Base-by-base conservation (phyloP, 2,329 filamentous ascomycete genomes). In the Phoma sp. region DNA sequence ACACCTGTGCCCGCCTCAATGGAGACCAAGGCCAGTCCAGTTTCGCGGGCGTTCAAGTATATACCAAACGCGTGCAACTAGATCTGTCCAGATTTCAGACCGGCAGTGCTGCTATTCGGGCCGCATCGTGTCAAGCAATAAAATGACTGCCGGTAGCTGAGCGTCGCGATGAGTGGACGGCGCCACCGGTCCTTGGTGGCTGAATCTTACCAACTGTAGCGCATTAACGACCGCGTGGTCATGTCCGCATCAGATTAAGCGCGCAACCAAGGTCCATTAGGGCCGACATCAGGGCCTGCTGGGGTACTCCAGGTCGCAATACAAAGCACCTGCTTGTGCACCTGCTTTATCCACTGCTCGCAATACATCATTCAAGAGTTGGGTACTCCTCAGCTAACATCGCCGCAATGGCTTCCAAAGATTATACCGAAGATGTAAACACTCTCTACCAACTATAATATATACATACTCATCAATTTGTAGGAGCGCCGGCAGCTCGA, bases 401-500 rank as follows among this genome's bases (percentile, higher is more conserved):
- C 24, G 41, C 37, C 41, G 45, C 18, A 7, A 55, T 55, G 52
- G 47, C 46, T 24, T 55, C 52, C n/a, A 50, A 46, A 41, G 47
- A 55, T 1, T 46, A 55, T 11, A 50, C 46, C 8, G 41, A 50
- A 32, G 52, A 50, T 55, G 52, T 55, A 50, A 2, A 7, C 5
- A 14, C 10, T 4, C 5, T n/a, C 32, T n/a, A 30, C 14, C 10
- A 7, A 32, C 13, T 9, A 8, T 10, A 9, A 39, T 8, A 2
- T 38, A 56, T n/a, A 56, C 18, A 43, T 1, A 8, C 18, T 56
- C 37, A 14, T 48, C 18, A 27, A 3, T 4, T 11, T n/a, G 1
- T 58, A 79, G 76, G 79, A 79, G 61, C 70, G 76, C 40, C 74
- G 67, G 52, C 75, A 79, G 54, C 72, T 83, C 57, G 81, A 83